A percentile compares a stretch with the other conserved stretches of the same genome.
Evolutionary conservation across 1,284 basidiomycete genomes (phyloP).

Genomic region (Cryptococcus sp.): DNA sequence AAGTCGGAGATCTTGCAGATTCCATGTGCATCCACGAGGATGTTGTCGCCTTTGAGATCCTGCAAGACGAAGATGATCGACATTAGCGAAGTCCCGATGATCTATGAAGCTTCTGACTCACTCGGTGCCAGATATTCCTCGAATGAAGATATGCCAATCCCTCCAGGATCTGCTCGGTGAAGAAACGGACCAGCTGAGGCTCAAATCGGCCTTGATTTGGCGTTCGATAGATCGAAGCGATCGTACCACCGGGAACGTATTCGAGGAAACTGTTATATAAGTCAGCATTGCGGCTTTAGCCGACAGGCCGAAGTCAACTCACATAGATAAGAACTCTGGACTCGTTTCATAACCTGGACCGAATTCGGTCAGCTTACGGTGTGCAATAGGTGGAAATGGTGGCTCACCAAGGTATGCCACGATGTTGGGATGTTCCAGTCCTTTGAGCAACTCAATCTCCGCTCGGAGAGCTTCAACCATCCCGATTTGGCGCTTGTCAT

Average conservation of each 20-base stretch:
- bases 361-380: slow-evolving; percentile 5
- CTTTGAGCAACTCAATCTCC: slow-evolving; percentile 94
- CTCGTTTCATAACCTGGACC: slow-evolving; percentile 78
- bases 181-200: slow-evolving; percentile 88
- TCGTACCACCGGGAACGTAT: slow-evolving; percentile 95
- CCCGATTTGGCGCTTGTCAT: slow-evolving; percentile 78
- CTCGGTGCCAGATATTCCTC: slow-evolving; percentile 87
- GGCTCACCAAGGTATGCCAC: slow-evolving; percentile 85
- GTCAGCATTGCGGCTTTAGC: background rate
- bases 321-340: slow-evolving; percentile 87
- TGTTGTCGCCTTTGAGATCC: slow-evolving; percentile 98
- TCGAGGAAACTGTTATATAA: slow-evolving; percentile 76
- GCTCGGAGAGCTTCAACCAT: slow-evolving; percentile 89
- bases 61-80: slow-evolving; percentile 41
- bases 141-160: slow-evolving; percentile 93
- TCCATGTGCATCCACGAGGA: slow-evolving; percentile 89
- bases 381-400: background rate
- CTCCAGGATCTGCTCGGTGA: slow-evolving; percentile 86
- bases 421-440: slow-evolving; percentile 95
- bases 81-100: background rate
- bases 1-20: slow-evolving; percentile 95
- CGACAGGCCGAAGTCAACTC: slow-evolving; percentile 47
- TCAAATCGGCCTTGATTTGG: slow-evolving; percentile 72
- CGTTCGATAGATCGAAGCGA: slow-evolving; percentile 88
- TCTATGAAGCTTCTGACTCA: slow-evolving; percentile 50